Conservation (phyloP, 1,284 basidiomycete species). For the Vanrija pseudolonga region DNA sequence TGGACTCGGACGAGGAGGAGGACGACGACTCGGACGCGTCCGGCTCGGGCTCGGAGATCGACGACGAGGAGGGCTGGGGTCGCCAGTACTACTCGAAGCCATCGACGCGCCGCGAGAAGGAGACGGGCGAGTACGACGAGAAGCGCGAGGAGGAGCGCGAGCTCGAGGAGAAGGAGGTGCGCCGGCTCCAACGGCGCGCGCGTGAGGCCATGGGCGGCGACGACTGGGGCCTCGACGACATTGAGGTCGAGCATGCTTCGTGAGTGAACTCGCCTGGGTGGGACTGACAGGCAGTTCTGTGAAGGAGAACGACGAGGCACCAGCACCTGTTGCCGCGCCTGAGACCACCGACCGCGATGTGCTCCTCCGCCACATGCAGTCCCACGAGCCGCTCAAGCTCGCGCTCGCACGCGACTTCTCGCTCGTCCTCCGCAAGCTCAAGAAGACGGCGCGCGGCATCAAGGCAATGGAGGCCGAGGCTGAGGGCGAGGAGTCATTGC, state of each 20-base stretch:
- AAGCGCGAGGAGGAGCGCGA: conserved; percentile 25
- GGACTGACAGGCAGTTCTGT: conserved; percentile 1
- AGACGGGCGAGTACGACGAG: conserved; percentile 52
- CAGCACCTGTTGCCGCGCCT: conserved; percentile 21
- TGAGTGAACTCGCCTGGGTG: neutral
- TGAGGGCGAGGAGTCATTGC: conserved; percentile 36
- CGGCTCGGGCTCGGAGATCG: conserved; percentile 38
- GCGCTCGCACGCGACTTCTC: conserved; percentile 56
- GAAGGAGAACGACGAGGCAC: conserved; percentile 3
- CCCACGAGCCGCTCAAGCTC: conserved; percentile 68
- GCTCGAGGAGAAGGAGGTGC: conserved; percentile 47
- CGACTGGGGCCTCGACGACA: conserved; percentile 76
- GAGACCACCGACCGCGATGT: conserved; percentile 31
- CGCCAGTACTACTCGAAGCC: conserved; percentile 70
- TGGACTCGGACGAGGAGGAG: conserved; percentile 56
- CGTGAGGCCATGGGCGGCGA: conserved; percentile 69
- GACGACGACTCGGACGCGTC: conserved; percentile 37
- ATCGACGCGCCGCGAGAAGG: conserved; percentile 31
- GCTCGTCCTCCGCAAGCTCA: conserved; percentile 48
- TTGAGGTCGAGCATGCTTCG: conserved; percentile 50
- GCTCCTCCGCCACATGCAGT: conserved; percentile 70
- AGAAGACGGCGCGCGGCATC: conserved; percentile 46
- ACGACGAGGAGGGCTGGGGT: conserved; percentile 70
- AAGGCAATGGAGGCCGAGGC: conserved; percentile 35
- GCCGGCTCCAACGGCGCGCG: conserved; percentile 69